Evolutionary conservation across 192 early-diverging fungal species (phyloP).

Genomic region (Entrophospora sp.): DNA sequence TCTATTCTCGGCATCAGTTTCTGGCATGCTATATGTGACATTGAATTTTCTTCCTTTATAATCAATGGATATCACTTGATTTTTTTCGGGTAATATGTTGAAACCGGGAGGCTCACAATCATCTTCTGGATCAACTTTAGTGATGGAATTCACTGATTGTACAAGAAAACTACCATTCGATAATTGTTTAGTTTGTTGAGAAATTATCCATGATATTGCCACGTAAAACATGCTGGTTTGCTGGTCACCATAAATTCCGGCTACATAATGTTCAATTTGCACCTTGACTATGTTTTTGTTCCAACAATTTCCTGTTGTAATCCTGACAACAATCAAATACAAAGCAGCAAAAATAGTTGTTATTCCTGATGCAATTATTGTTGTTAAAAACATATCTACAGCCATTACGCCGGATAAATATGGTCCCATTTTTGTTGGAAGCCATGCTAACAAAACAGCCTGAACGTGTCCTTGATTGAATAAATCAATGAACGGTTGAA

Average conservation of each 20-base stretch:
- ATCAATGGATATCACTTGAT: background rate
- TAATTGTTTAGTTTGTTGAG: conserved; percentile 11
- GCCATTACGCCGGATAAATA: conserved; percentile 13
- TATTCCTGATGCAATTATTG: background rate
- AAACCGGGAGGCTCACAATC: background rate
- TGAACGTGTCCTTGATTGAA: conserved; percentile 16
- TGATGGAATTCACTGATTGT: background rate
- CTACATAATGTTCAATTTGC: background rate
- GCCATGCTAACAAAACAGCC: conserved; percentile 14
- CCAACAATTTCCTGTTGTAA: background rate
- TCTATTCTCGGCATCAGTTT: background rate
- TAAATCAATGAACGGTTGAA: conserved; percentile 7
- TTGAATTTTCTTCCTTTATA: conserved; percentile 4
- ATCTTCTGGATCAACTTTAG: background rate
- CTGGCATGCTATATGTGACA: conserved; percentile 4
- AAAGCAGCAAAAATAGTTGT: background rate
- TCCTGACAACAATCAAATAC: background rate
- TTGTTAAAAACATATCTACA: conserved; percentile 18
- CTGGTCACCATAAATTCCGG: background rate
- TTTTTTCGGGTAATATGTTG: conserved; percentile 1
- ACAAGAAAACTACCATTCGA: background rate
- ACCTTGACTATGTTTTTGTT: background rate
- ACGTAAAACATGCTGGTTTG: background rate
- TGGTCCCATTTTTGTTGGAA: background rate
- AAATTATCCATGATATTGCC: conserved; percentile 13